These are phyloP conservation scores for Fonsecaea erecta DNA, from an alignment of 2,329 filamentous ascomycete species.

Conservation along the genomic window DNA sequence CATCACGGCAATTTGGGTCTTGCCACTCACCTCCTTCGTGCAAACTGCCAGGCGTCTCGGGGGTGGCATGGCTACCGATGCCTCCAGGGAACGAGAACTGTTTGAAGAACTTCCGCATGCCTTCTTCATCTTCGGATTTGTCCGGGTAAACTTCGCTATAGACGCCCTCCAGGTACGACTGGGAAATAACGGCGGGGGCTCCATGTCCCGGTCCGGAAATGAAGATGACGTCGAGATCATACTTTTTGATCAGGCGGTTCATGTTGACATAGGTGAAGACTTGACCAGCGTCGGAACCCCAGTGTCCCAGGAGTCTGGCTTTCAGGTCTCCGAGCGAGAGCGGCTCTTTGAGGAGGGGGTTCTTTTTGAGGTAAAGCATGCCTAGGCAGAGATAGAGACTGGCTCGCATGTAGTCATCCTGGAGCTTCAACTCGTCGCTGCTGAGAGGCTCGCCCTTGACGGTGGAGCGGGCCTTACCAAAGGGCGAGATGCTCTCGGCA, in stretches of 20 bases:
- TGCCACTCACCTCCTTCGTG: slow-evolving; percentile 68
- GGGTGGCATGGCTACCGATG: slow-evolving; percentile 76
- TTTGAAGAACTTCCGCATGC: slow-evolving; percentile 78
- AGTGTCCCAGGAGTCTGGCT: slow-evolving; percentile 74
- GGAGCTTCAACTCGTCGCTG: slow-evolving; percentile 68
- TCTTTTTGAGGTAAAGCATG: slow-evolving; percentile 79
- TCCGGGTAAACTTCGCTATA: slow-evolving; percentile 79
- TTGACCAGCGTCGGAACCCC: slow-evolving; percentile 79
- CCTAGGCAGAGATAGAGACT: slow-evolving; percentile 75
- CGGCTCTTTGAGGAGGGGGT: slow-evolving; percentile 72
- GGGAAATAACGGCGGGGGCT: slow-evolving; percentile 74
- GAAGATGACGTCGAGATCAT: slow-evolving; percentile 73
- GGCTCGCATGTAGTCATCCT: slow-evolving; percentile 74
- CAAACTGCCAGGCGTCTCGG: slow-evolving; percentile 75
- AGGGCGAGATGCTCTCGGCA: slow-evolving; percentile 65
- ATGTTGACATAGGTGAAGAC: slow-evolving; percentile 82
- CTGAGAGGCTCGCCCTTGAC: slow-evolving; percentile 66
- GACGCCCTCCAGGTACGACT: slow-evolving; percentile 76
- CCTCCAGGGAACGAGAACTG: slow-evolving; percentile 82
- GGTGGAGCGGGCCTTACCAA: slow-evolving; percentile 68
- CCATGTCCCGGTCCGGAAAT: slow-evolving; percentile 79
- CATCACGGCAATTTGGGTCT: too few relatives aligned
- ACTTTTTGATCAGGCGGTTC: slow-evolving; percentile 81
- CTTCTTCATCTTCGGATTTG: slow-evolving; percentile 69
- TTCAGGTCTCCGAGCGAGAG: slow-evolving; percentile 74